Conservation (phyloP, 1,284 basidiomycete species). For the Trametes polyzona region DNA sequence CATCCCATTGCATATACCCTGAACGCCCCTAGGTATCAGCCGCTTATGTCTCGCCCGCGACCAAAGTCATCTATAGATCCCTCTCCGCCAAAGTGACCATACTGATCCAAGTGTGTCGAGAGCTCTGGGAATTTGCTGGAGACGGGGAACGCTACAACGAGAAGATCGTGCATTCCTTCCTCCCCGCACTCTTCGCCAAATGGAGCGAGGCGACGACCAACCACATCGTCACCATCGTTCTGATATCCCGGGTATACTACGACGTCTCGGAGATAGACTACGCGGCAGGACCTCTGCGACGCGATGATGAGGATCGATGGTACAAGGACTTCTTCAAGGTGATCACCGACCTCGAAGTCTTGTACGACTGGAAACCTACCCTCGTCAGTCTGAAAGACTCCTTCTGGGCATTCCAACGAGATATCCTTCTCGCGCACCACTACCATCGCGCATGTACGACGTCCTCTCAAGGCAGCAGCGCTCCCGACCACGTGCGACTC, state of each 20-base stretch:
- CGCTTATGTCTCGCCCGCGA: slow-evolving; percentile 80
- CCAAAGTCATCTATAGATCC: slow-evolving; percentile 90
- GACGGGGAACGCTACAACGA: slow-evolving; percentile 97
- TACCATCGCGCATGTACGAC: slow-evolving; percentile 66
- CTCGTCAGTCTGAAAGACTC: slow-evolving; percentile 87
- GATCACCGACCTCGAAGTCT: slow-evolving; percentile 90
- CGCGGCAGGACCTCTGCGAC: slow-evolving; percentile 72
- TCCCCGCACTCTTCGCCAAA: slow-evolving; percentile 81
- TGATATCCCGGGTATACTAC: slow-evolving; percentile 95
- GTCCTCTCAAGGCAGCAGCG: slow-evolving; percentile 32
- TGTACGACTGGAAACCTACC: slow-evolving; percentile 86
- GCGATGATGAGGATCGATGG: slow-evolving; percentile 75
- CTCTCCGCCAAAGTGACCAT: slow-evolving; percentile 91
- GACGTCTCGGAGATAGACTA: slow-evolving; percentile 82
- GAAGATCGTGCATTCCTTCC: slow-evolving; percentile 93
- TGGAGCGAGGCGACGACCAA: slow-evolving; percentile 88
- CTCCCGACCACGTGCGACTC: slow-evolving; percentile 63
- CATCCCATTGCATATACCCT: not conserved
- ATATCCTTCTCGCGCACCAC: slow-evolving; percentile 87
- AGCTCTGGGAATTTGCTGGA: slow-evolving; percentile 97
- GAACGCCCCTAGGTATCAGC: slow-evolving; percentile 67
- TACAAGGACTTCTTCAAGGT: slow-evolving; percentile 98
- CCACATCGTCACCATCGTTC: slow-evolving; percentile 92
- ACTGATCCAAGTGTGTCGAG: slow-evolving; percentile 94
- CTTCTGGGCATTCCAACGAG: slow-evolving; percentile 86